Conservation (phyloP, 306 rosid genomes). For the Comarum palustre region DNA sequence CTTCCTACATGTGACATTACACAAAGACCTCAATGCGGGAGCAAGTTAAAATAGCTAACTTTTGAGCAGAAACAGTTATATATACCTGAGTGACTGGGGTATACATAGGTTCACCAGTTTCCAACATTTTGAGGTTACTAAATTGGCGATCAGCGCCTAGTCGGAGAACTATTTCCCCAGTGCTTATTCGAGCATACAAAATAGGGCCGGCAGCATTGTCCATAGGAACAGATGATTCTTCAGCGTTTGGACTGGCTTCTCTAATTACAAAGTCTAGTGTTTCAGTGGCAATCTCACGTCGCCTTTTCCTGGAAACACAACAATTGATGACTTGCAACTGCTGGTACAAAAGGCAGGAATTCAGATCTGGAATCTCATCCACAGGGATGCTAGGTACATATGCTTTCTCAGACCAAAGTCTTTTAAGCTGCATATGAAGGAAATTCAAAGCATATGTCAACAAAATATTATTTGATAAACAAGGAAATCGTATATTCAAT, state of each 20-base stretch:
- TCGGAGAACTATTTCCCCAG: slow-evolving; percentile 86
- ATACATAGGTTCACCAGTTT: slow-evolving; percentile 92
- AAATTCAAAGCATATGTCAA: slow-evolving; percentile 23
- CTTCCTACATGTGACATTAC: slow-evolving; percentile 62
- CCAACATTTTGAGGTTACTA: slow-evolving; percentile 72
- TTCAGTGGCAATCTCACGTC: slow-evolving; percentile 60
- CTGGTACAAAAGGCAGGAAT: slow-evolving; percentile 81
- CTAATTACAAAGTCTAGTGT: slow-evolving; percentile 62
- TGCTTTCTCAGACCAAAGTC: slow-evolving; percentile 69
- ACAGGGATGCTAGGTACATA: slow-evolving; percentile 65
- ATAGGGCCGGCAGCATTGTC: slow-evolving; percentile 43
- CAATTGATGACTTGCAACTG: slow-evolving; percentile 88
- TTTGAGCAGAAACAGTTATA: slow-evolving; percentile 27
- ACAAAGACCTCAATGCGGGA: slow-evolving; percentile 27
- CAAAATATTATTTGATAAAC: slow-evolving; percentile 16
- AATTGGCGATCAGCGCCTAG: slow-evolving; percentile 66
- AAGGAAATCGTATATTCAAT: slow-evolving; percentile 14
- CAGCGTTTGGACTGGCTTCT: slow-evolving; percentile 51
- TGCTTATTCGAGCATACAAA: slow-evolving; percentile 63
- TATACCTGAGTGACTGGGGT: slow-evolving; percentile 89
- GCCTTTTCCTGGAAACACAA: slow-evolving; percentile 83
- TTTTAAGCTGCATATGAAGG: slow-evolving; percentile 62
- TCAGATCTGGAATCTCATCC: slow-evolving; percentile 87
- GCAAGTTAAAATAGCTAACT: slow-evolving; percentile 12
- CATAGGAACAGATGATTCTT: slow-evolving; percentile 33